These are phyloP conservation scores for Misopates orontium DNA, from an alignment of 257 asterid species.

Conservation along the genomic window DNA sequence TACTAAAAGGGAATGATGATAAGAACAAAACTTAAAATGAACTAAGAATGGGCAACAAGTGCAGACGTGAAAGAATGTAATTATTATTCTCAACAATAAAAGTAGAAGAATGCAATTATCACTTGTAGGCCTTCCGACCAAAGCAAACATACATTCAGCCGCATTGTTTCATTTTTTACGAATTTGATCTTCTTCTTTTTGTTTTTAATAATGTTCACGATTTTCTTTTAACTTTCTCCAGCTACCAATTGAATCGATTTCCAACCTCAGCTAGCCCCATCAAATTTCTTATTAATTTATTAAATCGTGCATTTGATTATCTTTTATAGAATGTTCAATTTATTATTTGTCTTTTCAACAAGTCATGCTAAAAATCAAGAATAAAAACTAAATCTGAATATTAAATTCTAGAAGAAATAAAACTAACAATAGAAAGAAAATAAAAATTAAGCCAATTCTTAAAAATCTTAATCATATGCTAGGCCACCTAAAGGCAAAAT, in stretches of 20 bases:
- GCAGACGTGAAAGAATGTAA: slow-evolving; percentile 33
- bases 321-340: no score
- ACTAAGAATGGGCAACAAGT: slow-evolving; percentile 17
- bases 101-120: background rate
- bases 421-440: no score
- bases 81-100: background rate
- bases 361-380: no score
- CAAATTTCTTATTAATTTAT: no score
- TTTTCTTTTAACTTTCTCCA: background rate
- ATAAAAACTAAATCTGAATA: no score
- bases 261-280: background rate
- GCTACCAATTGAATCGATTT: background rate
- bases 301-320: no score
- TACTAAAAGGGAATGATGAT: slow-evolving; percentile 23
- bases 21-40: no score
- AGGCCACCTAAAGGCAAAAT: slow-evolving; percentile 1
- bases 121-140: slow-evolving; percentile 24
- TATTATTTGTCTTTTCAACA: no score
- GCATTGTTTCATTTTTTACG: background rate
- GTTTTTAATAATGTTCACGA: background rate
- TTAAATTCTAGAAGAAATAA: no score
- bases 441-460: no score
- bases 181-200: background rate
- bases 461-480: no score
- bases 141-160: slow-evolving; percentile 21